Evolutionary conservation across 257 asterid genomes (phyloP).

Genomic region (Solanum piurae): DNA sequence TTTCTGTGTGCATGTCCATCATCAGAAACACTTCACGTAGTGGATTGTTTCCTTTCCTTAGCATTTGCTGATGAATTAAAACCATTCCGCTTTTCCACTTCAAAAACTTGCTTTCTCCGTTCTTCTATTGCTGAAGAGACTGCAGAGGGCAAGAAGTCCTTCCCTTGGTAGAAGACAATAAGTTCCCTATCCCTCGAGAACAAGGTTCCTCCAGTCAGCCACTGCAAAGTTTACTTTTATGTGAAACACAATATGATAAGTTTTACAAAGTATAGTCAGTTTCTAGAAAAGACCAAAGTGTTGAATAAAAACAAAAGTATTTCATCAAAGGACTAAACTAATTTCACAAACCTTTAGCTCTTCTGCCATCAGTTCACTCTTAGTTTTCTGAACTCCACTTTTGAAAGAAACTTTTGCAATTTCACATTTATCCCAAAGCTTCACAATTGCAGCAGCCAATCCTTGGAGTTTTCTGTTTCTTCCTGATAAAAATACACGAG

Average conservation of each 20-base stretch:
- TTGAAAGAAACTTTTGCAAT: constrained; percentile 86
- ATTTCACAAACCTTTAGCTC: constrained; percentile 70
- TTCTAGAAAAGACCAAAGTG: background rate
- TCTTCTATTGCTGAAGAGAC: constrained; percentile 81
- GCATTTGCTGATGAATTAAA: constrained; percentile 6
- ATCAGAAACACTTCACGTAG: constrained; percentile 16
- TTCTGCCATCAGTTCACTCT: constrained; percentile 79
- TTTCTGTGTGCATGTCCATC: background rate
- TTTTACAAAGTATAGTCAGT: background rate
- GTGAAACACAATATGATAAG: constrained; percentile 8
- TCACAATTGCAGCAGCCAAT: constrained; percentile 75
- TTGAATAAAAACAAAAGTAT: background rate
- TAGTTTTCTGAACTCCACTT: constrained; percentile 92
- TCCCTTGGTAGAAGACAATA: constrained; percentile 84
- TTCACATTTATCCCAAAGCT: constrained; percentile 97
- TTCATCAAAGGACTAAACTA: background rate
- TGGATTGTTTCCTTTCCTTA: constrained; percentile 10
- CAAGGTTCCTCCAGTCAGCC: constrained; percentile 80
- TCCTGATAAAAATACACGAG: constrained; percentile 33
- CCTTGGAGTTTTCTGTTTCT: constrained; percentile 89
- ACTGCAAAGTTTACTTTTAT: constrained; percentile 48
- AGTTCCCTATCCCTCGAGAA: constrained; percentile 89
- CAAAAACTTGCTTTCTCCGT: constrained; percentile 40
- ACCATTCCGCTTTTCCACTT: constrained; percentile 11
- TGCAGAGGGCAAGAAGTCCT: constrained; percentile 83